Evolutionary conservation across 1,284 basidiomycete genomes (phyloP), one percentile per base, ranked within the genome.

Genomic region (Exobasidium rhododendri): DNA sequence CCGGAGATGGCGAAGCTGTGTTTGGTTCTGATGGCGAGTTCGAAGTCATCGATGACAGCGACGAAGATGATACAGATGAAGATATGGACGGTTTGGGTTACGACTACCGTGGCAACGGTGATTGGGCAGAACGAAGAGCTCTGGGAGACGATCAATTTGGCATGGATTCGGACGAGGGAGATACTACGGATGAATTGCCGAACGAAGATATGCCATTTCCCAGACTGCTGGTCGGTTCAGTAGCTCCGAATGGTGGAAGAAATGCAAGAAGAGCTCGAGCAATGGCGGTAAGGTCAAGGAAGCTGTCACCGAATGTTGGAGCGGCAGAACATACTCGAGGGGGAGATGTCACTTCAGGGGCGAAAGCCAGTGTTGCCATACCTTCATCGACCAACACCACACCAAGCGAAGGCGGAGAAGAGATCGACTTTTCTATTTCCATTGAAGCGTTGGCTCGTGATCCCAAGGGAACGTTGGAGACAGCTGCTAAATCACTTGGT

Each of bases 11-110:
- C 13, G 77, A 79, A 63, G 77, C 77, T 4, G 77, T 79, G 11
- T 79, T 79, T 51, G 77, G 77, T 45, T 79, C 77, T 1, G 77
- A 79, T 49, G 77, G 77, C 28, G 77, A 79, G 49, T 79, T 79
- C 46, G 77, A 79, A 31, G 78, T 78, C 43, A 73, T 71, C 29
- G 74, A 74, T 46, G 76, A 78, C 46, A 73, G 71, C 40, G 75
- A 78, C 13, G 72, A 74, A 44, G 74, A 78, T 46, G 69, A 67
- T 56, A 65, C 69, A 30, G 46, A 43, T 28, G 56, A 59, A 35
- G 60, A 63, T 31, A 46, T 45, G 14, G 56, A 59, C 24, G 59
- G 45, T 11, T 17, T 31, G n/a, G 47, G 24, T 7, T 14, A 7
- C 7, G 47, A 50, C 22, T 40, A 40, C 35, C 7, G 35, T 10